phyloP scores from a whole-genome alignment of 2,329 filamentous ascomycete species.

The Calonectria multiphialidica region DNA sequence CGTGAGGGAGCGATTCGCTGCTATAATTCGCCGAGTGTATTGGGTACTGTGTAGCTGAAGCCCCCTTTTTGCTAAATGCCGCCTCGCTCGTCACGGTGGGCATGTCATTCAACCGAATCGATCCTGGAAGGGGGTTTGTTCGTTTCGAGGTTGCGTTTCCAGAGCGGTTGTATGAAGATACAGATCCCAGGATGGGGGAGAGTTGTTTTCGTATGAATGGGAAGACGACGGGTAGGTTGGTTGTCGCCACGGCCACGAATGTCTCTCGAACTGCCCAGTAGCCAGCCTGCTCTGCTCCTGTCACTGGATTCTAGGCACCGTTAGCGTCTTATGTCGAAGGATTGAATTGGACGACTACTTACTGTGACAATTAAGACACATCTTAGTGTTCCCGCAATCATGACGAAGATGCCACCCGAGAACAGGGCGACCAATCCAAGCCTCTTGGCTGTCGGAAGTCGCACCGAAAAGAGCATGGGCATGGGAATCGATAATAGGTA shows the following conservation, averaged over 20 bases:
- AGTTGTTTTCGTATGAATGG: constrained; percentile 47
- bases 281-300: constrained; percentile 49
- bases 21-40: constrained; percentile 20
- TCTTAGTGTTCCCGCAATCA: constrained; percentile 49
- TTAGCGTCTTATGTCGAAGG: not conserved
- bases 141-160: constrained; percentile 19
- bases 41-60: constrained; percentile 22
- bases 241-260: constrained; percentile 53
- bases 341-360: constrained; percentile 14
- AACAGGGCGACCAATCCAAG: constrained; percentile 50
- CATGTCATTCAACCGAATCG: constrained; percentile 28
- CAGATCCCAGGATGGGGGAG: constrained; percentile 24
- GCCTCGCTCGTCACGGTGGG: not conserved
- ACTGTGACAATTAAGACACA: constrained; percentile 50
- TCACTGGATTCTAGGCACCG: constrained; percentile 46
- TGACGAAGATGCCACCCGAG: constrained; percentile 52
- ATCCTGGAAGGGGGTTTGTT: constrained; percentile 26
- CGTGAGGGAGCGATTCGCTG: constrained; percentile 15
- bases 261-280: constrained; percentile 53
- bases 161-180: constrained; percentile 6
- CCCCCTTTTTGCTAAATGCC: constrained; percentile 9
- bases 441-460: constrained; percentile 47
- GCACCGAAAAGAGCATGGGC: constrained; percentile 57
- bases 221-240: constrained; percentile 54
- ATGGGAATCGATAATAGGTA: constrained; percentile 68